Base-by-base conservation (phyloP, 192 early-diverging fungal species). In the Phlyctochytrium planicorne region DNA sequence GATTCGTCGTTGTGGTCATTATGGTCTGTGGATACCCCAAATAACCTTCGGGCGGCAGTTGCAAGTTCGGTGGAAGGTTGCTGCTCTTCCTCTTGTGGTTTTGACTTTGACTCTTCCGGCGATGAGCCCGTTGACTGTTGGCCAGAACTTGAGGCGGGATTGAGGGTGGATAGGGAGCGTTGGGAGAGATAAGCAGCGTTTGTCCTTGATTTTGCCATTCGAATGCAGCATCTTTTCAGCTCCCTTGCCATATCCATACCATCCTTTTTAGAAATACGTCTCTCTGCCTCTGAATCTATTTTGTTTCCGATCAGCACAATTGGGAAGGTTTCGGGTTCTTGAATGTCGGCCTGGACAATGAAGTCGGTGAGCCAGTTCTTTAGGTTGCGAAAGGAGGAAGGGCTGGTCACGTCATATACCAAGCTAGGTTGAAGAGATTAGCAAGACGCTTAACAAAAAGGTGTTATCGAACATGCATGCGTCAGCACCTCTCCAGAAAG, bases 281-380 rank as follows among this genome's bases (percentile, higher is more conserved):
- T 50, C 6, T 33, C 66, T 12, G 34, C 23, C 1, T 33, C 66
- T 12, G 50, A 23, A 53, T 81, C 80, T 1, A 70, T 71, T 52
- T 81, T 81, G 72, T 82, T 83, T 2, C 74, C 81, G 29, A 83
- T 64, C n/a, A 83, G 29, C 29, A 76, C 55, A 56, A 83, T 77
- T 30, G 79, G 79, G 52, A 79, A 83, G 4, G 65, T 40, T 1
- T 73, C 64, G 33, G 77, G 74, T 53, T 82, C 60, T 10, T 31
- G 24, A 29, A 83, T 70, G 52, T 66, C 70, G n/a, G 68, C 71
- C 47, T 74, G 53, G 14, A 67, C 35, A 27, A 83, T 64, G 53
- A 82, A 82, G 14, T 75, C 65, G 3, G 35, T 17, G 30, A 78
- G 24, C 81, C 78, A 82, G 31, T 52, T 68, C 2, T 47, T 30